Evolutionary conservation across 768 basidiomycete genomes (phyloP).

Genomic region (Antrodiella citrinella): DNA sequence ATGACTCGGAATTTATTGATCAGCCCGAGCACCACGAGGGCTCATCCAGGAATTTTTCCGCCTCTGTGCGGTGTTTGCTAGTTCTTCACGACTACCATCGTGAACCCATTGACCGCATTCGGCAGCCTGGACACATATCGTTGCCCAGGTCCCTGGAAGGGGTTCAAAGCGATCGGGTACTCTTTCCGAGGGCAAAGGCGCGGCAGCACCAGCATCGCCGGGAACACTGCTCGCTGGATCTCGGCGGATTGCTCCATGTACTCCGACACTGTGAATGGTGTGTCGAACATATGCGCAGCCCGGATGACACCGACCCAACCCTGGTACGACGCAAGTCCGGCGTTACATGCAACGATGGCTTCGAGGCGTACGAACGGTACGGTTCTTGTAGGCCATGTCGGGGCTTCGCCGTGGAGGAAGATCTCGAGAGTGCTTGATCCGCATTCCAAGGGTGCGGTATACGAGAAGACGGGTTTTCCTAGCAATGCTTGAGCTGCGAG

Average conservation of each 20-base stretch:
- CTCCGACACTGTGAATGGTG: conserved; percentile 11
- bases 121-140: conserved; percentile 4
- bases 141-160: conserved; percentile 11
- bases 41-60: too few relatives aligned
- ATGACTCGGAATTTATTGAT: too few relatives aligned
- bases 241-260: conserved; percentile 9
- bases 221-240: background rate
- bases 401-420: conserved; percentile 19
- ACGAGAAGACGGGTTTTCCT: conserved; percentile 24
- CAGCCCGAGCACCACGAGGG: too few relatives aligned
- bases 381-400: too few relatives aligned
- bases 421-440: conserved; percentile 33
- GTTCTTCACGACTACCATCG: conserved; percentile 3
- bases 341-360: conserved; percentile 34
- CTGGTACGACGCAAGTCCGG: conserved; percentile 29
- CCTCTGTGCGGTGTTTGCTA: too few relatives aligned
- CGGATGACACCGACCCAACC: conserved; percentile 30
- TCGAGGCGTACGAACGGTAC: too few relatives aligned
- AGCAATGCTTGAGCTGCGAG: conserved; percentile 21
- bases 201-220: background rate
- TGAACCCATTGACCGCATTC: conserved; percentile 7
- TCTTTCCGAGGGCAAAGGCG: background rate
- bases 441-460: conserved; percentile 28
- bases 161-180: conserved; percentile 2
- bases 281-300: background rate